Base-by-base conservation (phyloP, 768 basidiomycete genomes). In the Lactarius psammicola region DNA sequence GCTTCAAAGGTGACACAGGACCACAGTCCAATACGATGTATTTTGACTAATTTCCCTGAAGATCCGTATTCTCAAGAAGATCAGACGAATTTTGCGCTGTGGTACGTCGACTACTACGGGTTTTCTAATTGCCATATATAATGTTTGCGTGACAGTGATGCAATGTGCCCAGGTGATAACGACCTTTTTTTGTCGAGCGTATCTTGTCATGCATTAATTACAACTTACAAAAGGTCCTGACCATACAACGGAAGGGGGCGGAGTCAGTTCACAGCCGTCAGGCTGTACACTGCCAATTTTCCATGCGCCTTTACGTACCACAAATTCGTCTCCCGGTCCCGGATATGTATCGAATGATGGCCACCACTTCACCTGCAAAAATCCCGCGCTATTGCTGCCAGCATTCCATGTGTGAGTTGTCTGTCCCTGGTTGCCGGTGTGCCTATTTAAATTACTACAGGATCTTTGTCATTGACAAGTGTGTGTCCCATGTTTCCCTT, bases 11-110 rank as follows among this genome's bases (percentile, higher is more conserved):
- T 36, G 13, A 36, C 13, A 13, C 0, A 3, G 1, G 4, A 20
- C 11, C 0, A 6, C 10, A 31, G 18, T 44, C 23, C 49, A 20
- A 26, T 8, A 15, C 33, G 9, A 34, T 36, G 53, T n/a, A 13
- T 3, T 54, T 18, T 28, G 31, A 2, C 34, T 7, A 36, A 17
- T 7, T 10, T 40, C 4, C 5, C 8, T 8, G 17, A 62, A 82
- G 85, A 87, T 70, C 85, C 86, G 0, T 87, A 87, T 63, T 80
- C 85, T 26, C 77, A 76, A 11, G 83, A 85, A 53, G 83, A 86
- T 54, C 82, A 82, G 67, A 59, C 76, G 0, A 79, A 80, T 55
- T 87, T 85, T 69, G 46, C n/a, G 4, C 23, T 23, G 46, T 46
- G 46, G 46, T 46, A 46, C 23, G 75, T 76, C 0, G 80, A 82